Evolutionary conservation across 2,329 filamentous ascomycete species (phyloP).

Genomic region (Aulographum hederae): DNA sequence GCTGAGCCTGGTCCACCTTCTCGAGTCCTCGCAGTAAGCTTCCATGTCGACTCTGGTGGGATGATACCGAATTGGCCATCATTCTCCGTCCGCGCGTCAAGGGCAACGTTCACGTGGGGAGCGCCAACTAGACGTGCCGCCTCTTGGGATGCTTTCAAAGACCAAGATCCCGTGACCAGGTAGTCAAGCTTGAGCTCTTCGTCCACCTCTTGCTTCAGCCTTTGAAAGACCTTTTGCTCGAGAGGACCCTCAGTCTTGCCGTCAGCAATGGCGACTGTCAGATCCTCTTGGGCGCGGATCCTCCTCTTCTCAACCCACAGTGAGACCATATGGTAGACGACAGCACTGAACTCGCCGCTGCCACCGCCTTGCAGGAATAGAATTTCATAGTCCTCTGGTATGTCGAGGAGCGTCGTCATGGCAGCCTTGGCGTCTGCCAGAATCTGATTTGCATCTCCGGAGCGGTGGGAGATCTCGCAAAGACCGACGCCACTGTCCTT

Average conservation of each 20-base stretch:
- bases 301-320: constrained; percentile 62
- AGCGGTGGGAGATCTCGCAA: constrained; percentile 82
- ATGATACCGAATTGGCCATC: constrained; percentile 76
- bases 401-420: constrained; percentile 55
- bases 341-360: constrained; percentile 68
- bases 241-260: constrained; percentile 26
- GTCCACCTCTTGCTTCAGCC: constrained; percentile 45
- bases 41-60: constrained; percentile 60
- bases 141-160: constrained; percentile 74
- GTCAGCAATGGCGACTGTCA: constrained; percentile 20
- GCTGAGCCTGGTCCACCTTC: constrained; percentile 34
- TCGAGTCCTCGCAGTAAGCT: constrained; percentile 42
- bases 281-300: constrained; percentile 36
- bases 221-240: constrained; percentile 36
- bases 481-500: constrained; percentile 66
- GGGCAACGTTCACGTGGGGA: constrained; percentile 62
- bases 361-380: constrained; percentile 80
- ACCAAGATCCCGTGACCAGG: constrained; percentile 80
- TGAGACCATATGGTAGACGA: constrained; percentile 66
- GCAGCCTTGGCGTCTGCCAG: constrained; percentile 62
- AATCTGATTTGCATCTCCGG: constrained; percentile 57
- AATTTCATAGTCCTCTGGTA: constrained; percentile 74
- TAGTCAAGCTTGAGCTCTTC: constrained; percentile 71
- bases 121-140: constrained; percentile 58
- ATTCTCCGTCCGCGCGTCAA: constrained; percentile 44